Evolutionary conservation across 345 rosid genomes (phyloP).

Genomic region (Erodium maritimum): DNA sequence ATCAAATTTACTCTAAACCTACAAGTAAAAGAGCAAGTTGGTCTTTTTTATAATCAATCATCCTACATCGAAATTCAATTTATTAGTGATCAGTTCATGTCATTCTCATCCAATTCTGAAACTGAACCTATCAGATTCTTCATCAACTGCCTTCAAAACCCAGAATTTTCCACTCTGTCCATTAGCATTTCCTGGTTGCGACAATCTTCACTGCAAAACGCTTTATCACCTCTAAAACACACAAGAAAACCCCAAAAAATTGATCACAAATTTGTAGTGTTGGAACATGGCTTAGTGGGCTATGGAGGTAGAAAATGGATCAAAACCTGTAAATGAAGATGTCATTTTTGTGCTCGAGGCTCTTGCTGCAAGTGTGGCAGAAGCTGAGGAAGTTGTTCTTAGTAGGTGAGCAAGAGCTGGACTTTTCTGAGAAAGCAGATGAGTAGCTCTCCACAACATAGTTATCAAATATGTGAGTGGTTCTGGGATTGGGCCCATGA

Average conservation of each 20-base stretch:
- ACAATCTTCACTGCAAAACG: slow-evolving; percentile 86
- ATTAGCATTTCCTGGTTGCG: slow-evolving; percentile 54
- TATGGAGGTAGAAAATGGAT: slow-evolving; percentile 1
- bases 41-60: too few relatives aligned
- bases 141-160: too few relatives aligned
- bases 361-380: slow-evolving; percentile 63
- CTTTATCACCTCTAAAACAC: slow-evolving; percentile 64
- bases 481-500: slow-evolving; percentile 62
- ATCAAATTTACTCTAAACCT: too few relatives aligned
- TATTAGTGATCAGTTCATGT: too few relatives aligned
- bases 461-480: too few relatives aligned
- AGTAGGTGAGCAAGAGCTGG: too few relatives aligned
- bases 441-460: slow-evolving; percentile 38
- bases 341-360: slow-evolving; percentile 62
- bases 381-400: slow-evolving; percentile 61
- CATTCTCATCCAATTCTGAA: too few relatives aligned
- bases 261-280: neutral
- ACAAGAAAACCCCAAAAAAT: neutral
- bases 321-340: slow-evolving; percentile 75
- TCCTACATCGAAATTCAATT: too few relatives aligned
- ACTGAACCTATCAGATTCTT: too few relatives aligned
- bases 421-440: slow-evolving; percentile 12
- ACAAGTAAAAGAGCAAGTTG: too few relatives aligned
- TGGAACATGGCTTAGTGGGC: neutral
- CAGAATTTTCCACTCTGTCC: slow-evolving; percentile 19